Conservation (phyloP, 169 alveolate species). For the Cyclospora cayetanensis region DNA sequence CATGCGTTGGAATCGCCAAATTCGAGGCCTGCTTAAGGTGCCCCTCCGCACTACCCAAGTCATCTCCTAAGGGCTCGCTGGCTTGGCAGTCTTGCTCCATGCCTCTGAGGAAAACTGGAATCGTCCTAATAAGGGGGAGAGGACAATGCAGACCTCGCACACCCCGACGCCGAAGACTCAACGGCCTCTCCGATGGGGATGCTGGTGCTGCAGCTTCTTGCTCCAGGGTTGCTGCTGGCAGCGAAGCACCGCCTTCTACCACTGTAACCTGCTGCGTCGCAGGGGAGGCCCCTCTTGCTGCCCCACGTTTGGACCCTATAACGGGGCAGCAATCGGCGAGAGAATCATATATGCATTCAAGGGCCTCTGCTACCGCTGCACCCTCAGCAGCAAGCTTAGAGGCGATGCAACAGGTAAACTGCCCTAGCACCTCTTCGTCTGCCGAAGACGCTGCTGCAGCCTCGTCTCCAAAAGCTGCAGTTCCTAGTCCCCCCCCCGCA, state of each 20-base stretch:
- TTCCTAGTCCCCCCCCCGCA: not conserved
- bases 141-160: not conserved
- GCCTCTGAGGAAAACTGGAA: conserved; percentile 4
- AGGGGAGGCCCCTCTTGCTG: not conserved
- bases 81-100: not conserved
- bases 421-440: not conserved
- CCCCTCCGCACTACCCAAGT: no score
- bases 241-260: not conserved
- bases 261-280: not conserved
- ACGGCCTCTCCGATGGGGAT: not conserved
- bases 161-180: not conserved
- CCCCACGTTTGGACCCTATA: not conserved
- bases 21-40: no score
- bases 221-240: not conserved
- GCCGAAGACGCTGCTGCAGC: conserved; percentile 20
- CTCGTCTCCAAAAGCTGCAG: not conserved
- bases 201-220: not conserved
- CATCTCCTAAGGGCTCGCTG: no score
- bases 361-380: not conserved
- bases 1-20: no score
- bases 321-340: not conserved
- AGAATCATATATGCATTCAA: not conserved
- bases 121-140: not conserved
- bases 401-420: not conserved
- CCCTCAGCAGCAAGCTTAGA: conserved; percentile 22